A percentile compares a stretch with the other conserved stretches of the same genome.
phyloP scores from a whole-genome alignment of 495 filamentous ascomycete genomes.

The Glonium stellatum region DNA sequence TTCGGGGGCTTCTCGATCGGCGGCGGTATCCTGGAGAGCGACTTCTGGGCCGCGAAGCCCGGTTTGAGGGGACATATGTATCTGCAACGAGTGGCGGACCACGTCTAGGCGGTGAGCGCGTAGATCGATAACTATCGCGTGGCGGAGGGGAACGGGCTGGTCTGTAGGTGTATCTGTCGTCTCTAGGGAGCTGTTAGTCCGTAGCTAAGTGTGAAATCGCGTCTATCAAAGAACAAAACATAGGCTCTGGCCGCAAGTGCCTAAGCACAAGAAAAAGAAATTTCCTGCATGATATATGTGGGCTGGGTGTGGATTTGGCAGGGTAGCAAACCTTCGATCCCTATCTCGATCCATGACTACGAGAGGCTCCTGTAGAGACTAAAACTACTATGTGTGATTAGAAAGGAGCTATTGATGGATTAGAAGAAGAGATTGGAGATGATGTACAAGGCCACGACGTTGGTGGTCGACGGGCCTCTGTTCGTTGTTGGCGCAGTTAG shows the following conservation, averaged over 20 bases:
- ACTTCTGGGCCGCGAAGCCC: conserved; percentile 28
- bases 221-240: too few relatives aligned
- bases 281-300: neutral
- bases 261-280: too few relatives aligned
- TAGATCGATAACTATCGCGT: conserved; percentile 36
- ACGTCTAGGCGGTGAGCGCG: conserved; percentile 28
- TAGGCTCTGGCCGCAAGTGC: too few relatives aligned
- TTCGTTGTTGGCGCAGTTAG: neutral
- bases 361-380: neutral
- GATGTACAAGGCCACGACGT: neutral
- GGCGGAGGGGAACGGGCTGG: conserved; percentile 22
- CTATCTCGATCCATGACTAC: conserved; percentile 26
- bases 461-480: neutral
- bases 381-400: too few relatives aligned
- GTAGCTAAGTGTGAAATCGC: too few relatives aligned
- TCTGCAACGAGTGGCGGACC: conserved; percentile 24
- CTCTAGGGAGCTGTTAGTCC: conserved; percentile 8
- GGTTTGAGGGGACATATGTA: conserved; percentile 35
- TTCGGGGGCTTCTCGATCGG: conserved; percentile 34
- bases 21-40: conserved; percentile 35
- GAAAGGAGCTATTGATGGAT: too few relatives aligned
- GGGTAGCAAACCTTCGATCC: conserved; percentile 27
- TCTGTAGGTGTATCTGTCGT: conserved; percentile 28
- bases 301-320: neutral
- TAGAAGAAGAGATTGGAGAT: neutral